Evolutionary conservation across 2,329 filamentous ascomycete genomes (phyloP).

Genomic region (Delphinella strobiligena): DNA sequence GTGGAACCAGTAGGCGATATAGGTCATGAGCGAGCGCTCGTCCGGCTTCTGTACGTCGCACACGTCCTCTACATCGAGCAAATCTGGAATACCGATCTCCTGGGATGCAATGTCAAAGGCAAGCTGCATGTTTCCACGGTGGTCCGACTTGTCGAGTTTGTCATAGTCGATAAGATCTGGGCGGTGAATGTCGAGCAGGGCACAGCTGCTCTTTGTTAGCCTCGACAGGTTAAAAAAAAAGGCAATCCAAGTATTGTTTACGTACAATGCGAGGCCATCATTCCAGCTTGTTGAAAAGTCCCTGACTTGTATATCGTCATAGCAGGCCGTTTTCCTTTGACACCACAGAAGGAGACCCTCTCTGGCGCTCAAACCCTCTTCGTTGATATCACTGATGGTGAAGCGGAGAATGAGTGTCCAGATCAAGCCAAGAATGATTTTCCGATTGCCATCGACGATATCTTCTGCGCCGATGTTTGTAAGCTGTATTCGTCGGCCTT

Average conservation of each 20-base stretch:
- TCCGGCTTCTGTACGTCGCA: slow-evolving; percentile 94
- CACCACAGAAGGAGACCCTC: slow-evolving; percentile 94
- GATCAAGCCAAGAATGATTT: slow-evolving; percentile 93
- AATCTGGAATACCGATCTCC: slow-evolving; percentile 91
- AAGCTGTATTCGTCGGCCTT: slow-evolving; percentile 81
- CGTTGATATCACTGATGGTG: slow-evolving; percentile 97
- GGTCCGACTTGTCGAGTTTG: slow-evolving; percentile 82
- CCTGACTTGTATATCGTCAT: slow-evolving; percentile 88
- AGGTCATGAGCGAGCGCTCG: slow-evolving; percentile 95
- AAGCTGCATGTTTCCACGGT: slow-evolving; percentile 92
- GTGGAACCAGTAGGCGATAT: slow-evolving; percentile 99
- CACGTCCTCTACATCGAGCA: slow-evolving; percentile 95
- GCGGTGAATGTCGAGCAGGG: slow-evolving; percentile 88
- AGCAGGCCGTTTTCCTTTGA: slow-evolving; percentile 95
- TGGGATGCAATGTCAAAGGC: slow-evolving; percentile 93
- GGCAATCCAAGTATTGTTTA: slow-evolving; percentile 7
- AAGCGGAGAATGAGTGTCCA: slow-evolving; percentile 98
- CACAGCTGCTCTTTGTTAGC: slow-evolving; percentile 44
- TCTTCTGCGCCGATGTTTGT: slow-evolving; percentile 98
- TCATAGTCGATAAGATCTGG: slow-evolving; percentile 97
- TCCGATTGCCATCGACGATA: slow-evolving; percentile 93
- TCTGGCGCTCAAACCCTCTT: slow-evolving; percentile 94
- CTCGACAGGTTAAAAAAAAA: too few relatives aligned
- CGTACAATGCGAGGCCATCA: slow-evolving; percentile 76
- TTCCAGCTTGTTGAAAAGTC: slow-evolving; percentile 98